Evolutionary conservation across 2,329 filamentous ascomycete genomes (phyloP).

Genomic region (Corynespora cassiicola): DNA sequence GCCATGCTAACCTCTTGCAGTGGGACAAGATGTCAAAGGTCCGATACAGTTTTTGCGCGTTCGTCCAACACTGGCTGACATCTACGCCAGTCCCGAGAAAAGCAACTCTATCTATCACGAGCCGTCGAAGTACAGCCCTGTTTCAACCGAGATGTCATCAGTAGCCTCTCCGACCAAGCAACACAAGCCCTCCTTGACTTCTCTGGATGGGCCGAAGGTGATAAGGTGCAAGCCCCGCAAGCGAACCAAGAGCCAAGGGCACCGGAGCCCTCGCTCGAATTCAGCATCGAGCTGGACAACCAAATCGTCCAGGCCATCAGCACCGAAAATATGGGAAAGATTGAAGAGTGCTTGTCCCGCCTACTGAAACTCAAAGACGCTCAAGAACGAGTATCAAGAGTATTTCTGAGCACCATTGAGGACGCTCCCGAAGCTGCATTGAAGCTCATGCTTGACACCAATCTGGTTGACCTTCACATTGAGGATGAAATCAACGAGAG

Average conservation of each 20-base stretch:
- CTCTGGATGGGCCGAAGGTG: slow-evolving; percentile 95
- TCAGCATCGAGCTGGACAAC: slow-evolving; percentile 88
- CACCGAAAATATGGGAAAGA: slow-evolving; percentile 75
- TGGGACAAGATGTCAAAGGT: slow-evolving; percentile 99
- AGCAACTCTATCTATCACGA: slow-evolving; percentile 93
- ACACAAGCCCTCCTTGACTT: slow-evolving; percentile 95
- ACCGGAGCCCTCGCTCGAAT: slow-evolving; percentile 55
- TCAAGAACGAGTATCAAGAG: slow-evolving; percentile 81
- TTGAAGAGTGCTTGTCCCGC: slow-evolving; percentile 81
- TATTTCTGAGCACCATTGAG: slow-evolving; percentile 87
- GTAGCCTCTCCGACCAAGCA: slow-evolving; percentile 93
- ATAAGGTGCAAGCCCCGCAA: slow-evolving; percentile 76
- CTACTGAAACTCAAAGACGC: slow-evolving; percentile 68
- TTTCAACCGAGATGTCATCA: slow-evolving; percentile 97
- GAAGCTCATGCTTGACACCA: slow-evolving; percentile 77
- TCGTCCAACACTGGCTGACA: slow-evolving; percentile 40
- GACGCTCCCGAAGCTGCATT: slow-evolving; percentile 82
- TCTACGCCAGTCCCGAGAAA: slow-evolving; percentile 77
- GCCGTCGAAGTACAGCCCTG: slow-evolving; percentile 98
- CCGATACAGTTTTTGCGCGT: slow-evolving; percentile 27
- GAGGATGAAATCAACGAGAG: slow-evolving; percentile 98
- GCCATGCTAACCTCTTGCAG: slow-evolving; percentile 53
- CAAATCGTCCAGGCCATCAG: slow-evolving; percentile 88
- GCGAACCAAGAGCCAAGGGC: slow-evolving; percentile 36
- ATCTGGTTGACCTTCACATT: slow-evolving; percentile 85